Evolutionary conservation across 1,284 basidiomycete genomes (phyloP), one percentile per base, ranked within the genome.

Genomic region (Acaromyces ingoldii): DNA sequence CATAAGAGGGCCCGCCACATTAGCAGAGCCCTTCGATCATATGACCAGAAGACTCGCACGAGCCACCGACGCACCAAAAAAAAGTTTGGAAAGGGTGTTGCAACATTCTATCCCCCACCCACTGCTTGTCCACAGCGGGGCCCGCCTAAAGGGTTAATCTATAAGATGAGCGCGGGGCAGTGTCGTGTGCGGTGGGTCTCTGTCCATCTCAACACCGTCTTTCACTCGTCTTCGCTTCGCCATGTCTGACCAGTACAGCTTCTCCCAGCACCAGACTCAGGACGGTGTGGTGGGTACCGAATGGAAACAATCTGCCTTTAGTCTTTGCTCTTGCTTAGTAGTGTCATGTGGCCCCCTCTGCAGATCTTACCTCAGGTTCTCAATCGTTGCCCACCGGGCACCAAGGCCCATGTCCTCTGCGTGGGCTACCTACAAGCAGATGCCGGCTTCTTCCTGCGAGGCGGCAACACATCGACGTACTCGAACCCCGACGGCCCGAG

Each of bases 401-500:
- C 71, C 49, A 74, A 72, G 38, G 60, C 61, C 0, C 61, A 60
- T 40, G 62, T 73, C 19, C 54, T 74, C 44, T 57, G 58, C 49
- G 53, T 74, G 6, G 72, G 72, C 21, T 72, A 64, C 36, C 64
- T 74, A 6, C 37, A 49, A 47, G 62, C 60, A 21, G 70, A 72
- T 39, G 67, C 70, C 19, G 71, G 64, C 15, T 74, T 63, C 58
- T 57, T 73, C 51, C 51, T 67, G 17, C 61, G 72, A 1, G 72
- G 72, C 21, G 69, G 45, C 26, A 74, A 74, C 47, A 51, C 38
- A n/a, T 60, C 55, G 9, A 19, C 49, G 15, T 56, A 55, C 57
- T 57, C 51, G 38, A 62, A 65, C 15, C 60, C 67, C 7, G 49
- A 51, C 24, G 63, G 60, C 6, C 60, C 60, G 4, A 19, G 38